Evolutionary conservation across 805 yeast genomes (phyloP).

Genomic region (Metschnikowia corniflorae): DNA sequence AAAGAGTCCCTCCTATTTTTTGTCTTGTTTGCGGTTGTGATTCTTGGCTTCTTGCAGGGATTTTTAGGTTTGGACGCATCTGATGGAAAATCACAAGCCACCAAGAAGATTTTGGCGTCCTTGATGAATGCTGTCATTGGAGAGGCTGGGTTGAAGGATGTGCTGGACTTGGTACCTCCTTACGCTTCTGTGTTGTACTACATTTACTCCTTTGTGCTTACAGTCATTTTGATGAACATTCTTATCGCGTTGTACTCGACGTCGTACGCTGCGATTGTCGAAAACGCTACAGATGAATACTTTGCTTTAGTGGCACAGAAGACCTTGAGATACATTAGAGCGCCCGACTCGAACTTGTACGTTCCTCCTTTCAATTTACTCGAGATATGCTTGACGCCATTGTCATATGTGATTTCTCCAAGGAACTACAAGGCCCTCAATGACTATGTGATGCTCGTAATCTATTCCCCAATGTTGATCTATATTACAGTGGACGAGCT

Average conservation of each 20-base stretch:
- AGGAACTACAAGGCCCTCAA: slow-evolving; percentile 38
- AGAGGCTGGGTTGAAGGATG: slow-evolving; percentile 66
- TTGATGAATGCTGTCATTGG: slow-evolving; percentile 72
- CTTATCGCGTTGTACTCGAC: slow-evolving; percentile 81
- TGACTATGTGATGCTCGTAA: slow-evolving; percentile 54
- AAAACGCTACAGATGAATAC: slow-evolving; percentile 80
- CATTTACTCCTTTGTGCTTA: slow-evolving; percentile 69
- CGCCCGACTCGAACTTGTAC: slow-evolving; percentile 82
- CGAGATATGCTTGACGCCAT: slow-evolving; percentile 45
- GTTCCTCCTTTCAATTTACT: slow-evolving; percentile 82
- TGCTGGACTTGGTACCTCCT: slow-evolving; percentile 75
- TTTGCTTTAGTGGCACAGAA: slow-evolving; percentile 81
- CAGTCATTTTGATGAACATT: slow-evolving; percentile 75
- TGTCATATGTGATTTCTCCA: slow-evolving; percentile 33
- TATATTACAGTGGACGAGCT: slow-evolving; percentile 64
- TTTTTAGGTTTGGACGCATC: slow-evolving; percentile 84
- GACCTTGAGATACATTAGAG: slow-evolving; percentile 78
- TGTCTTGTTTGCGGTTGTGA: slow-evolving; percentile 63
- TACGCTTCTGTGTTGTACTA: slow-evolving; percentile 80
- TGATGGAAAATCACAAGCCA: slow-evolving; percentile 78
- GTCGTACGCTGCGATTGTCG: slow-evolving; percentile 77
- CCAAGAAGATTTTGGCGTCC: slow-evolving; percentile 57
- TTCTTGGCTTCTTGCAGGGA: slow-evolving; percentile 81
- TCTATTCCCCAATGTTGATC: slow-evolving; percentile 66
- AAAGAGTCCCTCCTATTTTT: slow-evolving; percentile 82